Evolutionary conservation across 352 stramenopile genomes (phyloP), one percentile per base, ranked within the genome.

Genomic region (Globisporangium cylindrosporum): DNA sequence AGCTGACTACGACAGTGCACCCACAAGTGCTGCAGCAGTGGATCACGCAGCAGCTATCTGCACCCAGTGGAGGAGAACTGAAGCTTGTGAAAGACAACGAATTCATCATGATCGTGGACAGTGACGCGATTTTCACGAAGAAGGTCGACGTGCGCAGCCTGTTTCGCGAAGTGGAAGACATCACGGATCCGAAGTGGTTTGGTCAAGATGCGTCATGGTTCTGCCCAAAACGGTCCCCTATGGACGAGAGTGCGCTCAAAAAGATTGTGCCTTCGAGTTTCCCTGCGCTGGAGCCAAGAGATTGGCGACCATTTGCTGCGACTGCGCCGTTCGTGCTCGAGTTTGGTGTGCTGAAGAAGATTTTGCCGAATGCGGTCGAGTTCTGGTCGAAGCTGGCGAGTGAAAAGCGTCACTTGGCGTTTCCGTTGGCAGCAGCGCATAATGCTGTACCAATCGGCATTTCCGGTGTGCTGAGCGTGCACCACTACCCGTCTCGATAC

Each of bases 201-300:
- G 88, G 82, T 10, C 88, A 95, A 62, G 86, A 95, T 62, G 88
- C 88, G 6, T 84, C 84, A 0, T 95, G 88, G 88, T 95, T 92
- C 68, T 81, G 82, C 68, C 86, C 86, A 5, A 79, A 84, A 24
- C 69, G 57, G 5, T 75, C 77, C 55, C 83, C 84, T 7, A 43
- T 93, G 12, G 63, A 75, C 8, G 32, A 70, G 6, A 73, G 82
- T 3, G 64, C 83, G 36, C 62, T 92, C 0, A 51, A 59, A 18
- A 57, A 69, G 3, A 66, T 91, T 4, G 27, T 91, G 24, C 76
- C 86, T 0, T 59, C 64, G 0, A 75, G 80, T 8, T 93, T 85
- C 0, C 76, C 67, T 0, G 74, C 79, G 7, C 41, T 79, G 12
- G 64, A 78, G 3, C 61, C 90, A 9, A 69, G 79, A 6, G 84